Evolutionary conservation across 768 basidiomycete species (phyloP).

Genomic region (Russula lepida): DNA sequence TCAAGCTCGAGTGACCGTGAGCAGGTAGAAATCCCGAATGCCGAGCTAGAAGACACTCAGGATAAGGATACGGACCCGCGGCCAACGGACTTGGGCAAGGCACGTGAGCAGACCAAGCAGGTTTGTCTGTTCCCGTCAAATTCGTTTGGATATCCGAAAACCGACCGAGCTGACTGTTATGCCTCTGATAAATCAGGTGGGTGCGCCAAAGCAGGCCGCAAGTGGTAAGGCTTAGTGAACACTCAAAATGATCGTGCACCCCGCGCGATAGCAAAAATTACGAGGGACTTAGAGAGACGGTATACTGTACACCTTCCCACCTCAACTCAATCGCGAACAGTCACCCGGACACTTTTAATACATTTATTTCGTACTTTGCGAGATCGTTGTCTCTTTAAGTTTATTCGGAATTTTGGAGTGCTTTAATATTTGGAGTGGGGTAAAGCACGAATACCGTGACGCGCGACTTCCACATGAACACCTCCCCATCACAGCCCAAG

Average conservation of each 20-base stretch:
- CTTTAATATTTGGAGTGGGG: not conserved
- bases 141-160: not conserved
- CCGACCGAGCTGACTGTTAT: not conserved
- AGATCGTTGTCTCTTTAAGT: not conserved
- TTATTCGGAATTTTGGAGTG: not conserved
- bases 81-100: conserved; percentile 21
- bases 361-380: not conserved
- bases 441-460: not conserved
- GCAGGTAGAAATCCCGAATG: conserved; percentile 22
- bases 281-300: conserved; percentile 3
- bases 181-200: not conserved
- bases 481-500: conserved; percentile 1
- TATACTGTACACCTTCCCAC: not conserved
- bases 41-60: conserved; percentile 21
- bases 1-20: conserved; percentile 23
- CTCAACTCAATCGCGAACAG: not conserved
- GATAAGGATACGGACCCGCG: conserved; percentile 4
- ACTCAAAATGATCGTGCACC: not conserved
- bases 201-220: conserved; percentile 2
- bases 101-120: conserved; percentile 16
- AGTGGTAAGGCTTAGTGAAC: not conserved
- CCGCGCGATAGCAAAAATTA: not conserved
- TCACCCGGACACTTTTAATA: not conserved
- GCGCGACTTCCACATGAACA: conserved; percentile 10
- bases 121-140: not conserved